Conservation (phyloP, 116 monocot genomes). For the Trichopus zeylanicus region DNA sequence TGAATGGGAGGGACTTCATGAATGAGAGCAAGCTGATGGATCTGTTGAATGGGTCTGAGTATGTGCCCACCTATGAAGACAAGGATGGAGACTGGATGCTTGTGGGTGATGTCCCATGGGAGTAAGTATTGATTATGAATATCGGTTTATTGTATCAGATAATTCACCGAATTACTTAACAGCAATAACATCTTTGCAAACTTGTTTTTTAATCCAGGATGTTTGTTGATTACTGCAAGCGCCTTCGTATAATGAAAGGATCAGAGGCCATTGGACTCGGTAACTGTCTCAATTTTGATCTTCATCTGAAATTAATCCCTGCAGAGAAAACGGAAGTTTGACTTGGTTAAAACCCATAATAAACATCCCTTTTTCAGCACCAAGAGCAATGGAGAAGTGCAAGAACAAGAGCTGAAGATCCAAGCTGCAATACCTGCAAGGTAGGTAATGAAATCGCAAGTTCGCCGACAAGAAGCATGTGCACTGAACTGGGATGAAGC, state of each 20-base stretch:
- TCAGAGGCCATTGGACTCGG: slow-evolving; percentile 54
- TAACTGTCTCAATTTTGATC: slow-evolving; percentile 7
- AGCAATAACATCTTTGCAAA: neutral
- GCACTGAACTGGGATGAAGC: slow-evolving; percentile 13
- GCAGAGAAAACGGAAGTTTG: too few relatives aligned
- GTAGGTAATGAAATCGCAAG: slow-evolving; percentile 10
- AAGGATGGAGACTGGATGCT: slow-evolving; percentile 59
- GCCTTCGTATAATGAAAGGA: slow-evolving; percentile 45
- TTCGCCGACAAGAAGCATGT: slow-evolving; percentile 8
- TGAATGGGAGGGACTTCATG: slow-evolving; percentile 38
- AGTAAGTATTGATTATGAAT: too few relatives aligned
- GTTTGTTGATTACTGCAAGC: slow-evolving; percentile 55
- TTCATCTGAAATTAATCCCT: neutral
- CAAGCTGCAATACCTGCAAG: neutral
- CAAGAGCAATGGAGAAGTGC: slow-evolving; percentile 82
- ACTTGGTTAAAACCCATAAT: too few relatives aligned
- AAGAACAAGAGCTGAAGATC: slow-evolving; percentile 56
- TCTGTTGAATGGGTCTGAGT: slow-evolving; percentile 37
- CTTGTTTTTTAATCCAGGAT: slow-evolving; percentile 18
- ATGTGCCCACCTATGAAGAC: slow-evolving; percentile 44
- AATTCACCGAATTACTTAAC: neutral
- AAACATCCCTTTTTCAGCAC: slow-evolving; percentile 64
- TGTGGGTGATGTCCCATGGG: slow-evolving; percentile 47
- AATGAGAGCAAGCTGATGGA: slow-evolving; percentile 44
- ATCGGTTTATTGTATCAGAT: too few relatives aligned